Percentiles rank a stretch among this genome's conserved stretches.
These are phyloP conservation scores for Backusella macrospora DNA, from an alignment of 192 early-diverging fungal species.

Conservation along the genomic window DNA sequence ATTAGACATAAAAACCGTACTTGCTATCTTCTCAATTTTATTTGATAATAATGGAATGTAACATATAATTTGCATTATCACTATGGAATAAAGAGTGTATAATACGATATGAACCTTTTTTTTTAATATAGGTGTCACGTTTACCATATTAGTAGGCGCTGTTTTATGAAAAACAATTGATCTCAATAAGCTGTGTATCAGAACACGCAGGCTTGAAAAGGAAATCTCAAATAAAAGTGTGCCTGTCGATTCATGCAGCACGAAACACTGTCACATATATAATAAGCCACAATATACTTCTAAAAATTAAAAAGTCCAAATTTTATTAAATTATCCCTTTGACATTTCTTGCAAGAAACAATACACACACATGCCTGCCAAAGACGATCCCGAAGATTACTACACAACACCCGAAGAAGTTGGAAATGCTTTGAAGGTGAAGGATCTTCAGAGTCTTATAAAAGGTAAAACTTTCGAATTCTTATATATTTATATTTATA, in stretches of 20 bases:
- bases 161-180: too few relatives aligned
- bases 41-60: too few relatives aligned
- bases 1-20: too few relatives aligned
- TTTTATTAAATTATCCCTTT: not conserved
- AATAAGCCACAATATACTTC: not conserved
- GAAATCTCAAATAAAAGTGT: too few relatives aligned
- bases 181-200: too few relatives aligned
- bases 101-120: too few relatives aligned
- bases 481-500: not conserved
- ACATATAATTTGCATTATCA: too few relatives aligned
- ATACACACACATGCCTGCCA: not conserved
- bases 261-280: not conserved
- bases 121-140: too few relatives aligned
- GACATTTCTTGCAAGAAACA: not conserved
- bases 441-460: conserved; percentile 14
- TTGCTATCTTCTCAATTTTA: too few relatives aligned
- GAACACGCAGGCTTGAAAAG: too few relatives aligned
- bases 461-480: conserved; percentile 2
- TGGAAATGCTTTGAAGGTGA: conserved; percentile 17
- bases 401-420: conserved; percentile 24
- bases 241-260: not conserved
- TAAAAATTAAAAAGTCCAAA: not conserved
- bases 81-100: too few relatives aligned
- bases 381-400: conserved; percentile 22
- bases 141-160: too few relatives aligned